These are phyloP conservation scores for Pseudogymnoascus sp. DNA, from an alignment of 2,329 filamentous ascomycete genomes.

Conservation along the genomic window DNA sequence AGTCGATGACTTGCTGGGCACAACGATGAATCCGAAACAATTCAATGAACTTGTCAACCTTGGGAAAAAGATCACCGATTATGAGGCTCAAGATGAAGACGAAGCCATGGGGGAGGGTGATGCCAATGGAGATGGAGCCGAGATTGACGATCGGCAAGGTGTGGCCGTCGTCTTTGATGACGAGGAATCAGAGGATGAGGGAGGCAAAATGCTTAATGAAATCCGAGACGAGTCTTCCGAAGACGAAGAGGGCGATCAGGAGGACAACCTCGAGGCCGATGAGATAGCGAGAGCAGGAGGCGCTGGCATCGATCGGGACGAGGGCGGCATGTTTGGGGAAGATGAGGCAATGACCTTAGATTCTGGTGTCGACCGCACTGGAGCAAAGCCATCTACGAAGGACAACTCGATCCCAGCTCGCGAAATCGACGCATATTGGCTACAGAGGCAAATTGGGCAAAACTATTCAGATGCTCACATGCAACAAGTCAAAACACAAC, in stretches of 20 bases:
- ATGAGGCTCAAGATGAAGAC: slow-evolving; percentile 92
- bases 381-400: slow-evolving; percentile 36
- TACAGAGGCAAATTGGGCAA: slow-evolving; percentile 83
- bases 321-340: slow-evolving; percentile 43
- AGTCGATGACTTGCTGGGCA: slow-evolving; percentile 86
- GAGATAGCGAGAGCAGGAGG: slow-evolving; percentile 42
- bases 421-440: slow-evolving; percentile 95
- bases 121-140: slow-evolving; percentile 57
- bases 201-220: slow-evolving; percentile 69
- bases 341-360: slow-evolving; percentile 80
- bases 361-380: slow-evolving; percentile 44
- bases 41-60: slow-evolving; percentile 96
- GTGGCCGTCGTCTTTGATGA: slow-evolving; percentile 97
- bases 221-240: slow-evolving; percentile 82
- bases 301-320: slow-evolving; percentile 38
- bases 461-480: slow-evolving; percentile 87
- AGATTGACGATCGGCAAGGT: slow-evolving; percentile 89
- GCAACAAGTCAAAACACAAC: slow-evolving; percentile 84
- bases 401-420: slow-evolving; percentile 65
- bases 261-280: slow-evolving; percentile 46
- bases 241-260: slow-evolving; percentile 59
- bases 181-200: slow-evolving; percentile 76
- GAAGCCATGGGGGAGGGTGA: slow-evolving; percentile 71
- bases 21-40: slow-evolving; percentile 71
- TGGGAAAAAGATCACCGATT: slow-evolving; percentile 98